Conservation (phyloP, 2,329 filamentous ascomycete species). For the Fusarium sp. region DNA sequence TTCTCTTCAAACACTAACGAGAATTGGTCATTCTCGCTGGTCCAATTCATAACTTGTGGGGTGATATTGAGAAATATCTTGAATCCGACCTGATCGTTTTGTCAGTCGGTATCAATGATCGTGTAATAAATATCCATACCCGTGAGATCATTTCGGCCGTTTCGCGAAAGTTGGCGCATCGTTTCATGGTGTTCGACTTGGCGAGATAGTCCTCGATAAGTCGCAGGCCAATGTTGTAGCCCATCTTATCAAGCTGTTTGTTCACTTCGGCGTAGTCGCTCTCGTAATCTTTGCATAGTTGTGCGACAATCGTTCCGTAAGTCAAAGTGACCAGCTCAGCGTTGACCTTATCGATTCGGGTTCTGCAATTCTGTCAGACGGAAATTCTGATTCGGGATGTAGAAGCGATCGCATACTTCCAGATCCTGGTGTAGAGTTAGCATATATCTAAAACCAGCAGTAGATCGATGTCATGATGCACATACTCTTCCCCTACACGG, state of each 20-base stretch:
- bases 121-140: slow-evolving; percentile 61
- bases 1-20: slow-evolving; percentile 97
- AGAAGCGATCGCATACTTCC: slow-evolving; percentile 78
- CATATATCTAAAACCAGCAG: slow-evolving; percentile 9
- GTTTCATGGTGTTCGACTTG: slow-evolving; percentile 89
- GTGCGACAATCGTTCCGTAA: slow-evolving; percentile 96
- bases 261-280: slow-evolving; percentile 96
- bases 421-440: slow-evolving; percentile 74
- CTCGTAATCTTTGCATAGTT: slow-evolving; percentile 96
- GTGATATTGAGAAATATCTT: slow-evolving; percentile 99
- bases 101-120: slow-evolving; percentile 32
- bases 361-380: slow-evolving; percentile 67
- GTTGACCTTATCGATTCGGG: slow-evolving; percentile 96
- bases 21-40: slow-evolving; percentile 95
- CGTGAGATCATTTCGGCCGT: slow-evolving; percentile 97
- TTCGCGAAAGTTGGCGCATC: slow-evolving; percentile 93
- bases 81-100: slow-evolving; percentile 82
- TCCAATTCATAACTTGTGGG: slow-evolving; percentile 94
- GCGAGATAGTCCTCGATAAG: slow-evolving; percentile 98
- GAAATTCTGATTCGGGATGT: neutral
- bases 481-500: slow-evolving; percentile 73
- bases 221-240: slow-evolving; percentile 96
- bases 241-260: slow-evolving; percentile 98
- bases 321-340: slow-evolving; percentile 97
- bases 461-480: slow-evolving; percentile 33